Base-by-base conservation (phyloP, 257 asterid species). In the Capsicum pubescens region DNA sequence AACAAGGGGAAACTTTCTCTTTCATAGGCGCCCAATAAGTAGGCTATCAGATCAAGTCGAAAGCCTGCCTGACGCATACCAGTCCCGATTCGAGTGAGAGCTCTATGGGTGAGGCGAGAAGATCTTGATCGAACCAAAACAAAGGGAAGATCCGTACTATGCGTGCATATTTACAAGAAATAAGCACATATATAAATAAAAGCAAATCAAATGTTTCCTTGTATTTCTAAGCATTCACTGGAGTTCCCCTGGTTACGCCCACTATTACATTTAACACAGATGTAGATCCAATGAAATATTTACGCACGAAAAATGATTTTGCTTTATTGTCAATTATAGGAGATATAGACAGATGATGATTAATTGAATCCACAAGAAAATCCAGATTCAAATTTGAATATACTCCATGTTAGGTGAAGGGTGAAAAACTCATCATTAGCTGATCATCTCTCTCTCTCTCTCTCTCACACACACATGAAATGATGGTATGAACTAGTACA, bases 371-470 rank as follows among this genome's bases (percentile, higher is more conserved):
- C 52, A 68, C 5, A 71, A 48, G 44, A 72, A 11, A 50, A 52
- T 52, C 61, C 63, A 52, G 46, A 52, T 76, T 52, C 63, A 76
- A 76, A 76, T 76, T 76, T 76, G 13, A 48, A 48, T 50, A 72
- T 48, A 72, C 16, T 61, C 16, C 19, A 74, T 12, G n/a, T 76
- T 76, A 76, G 81, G 63, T 76, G 63, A 76, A 76, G 63, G 63
- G 7, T 52, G 81, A 76, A 54, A 76, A 54, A 76, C 48, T 26
- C 61, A 52, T 76, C 46, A 76, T 76, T 76, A 76, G 46, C 48
- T 52, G 39, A 76, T 76, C 81, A 13, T 52, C 63, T 52, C 44
- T 68, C 52, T 36, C 17, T 11, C 42, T 63, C 70, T 63, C 70
- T 63, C 70, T 63, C 67, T 42, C 35, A n/a, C 61, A 13, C 32